Conservation (phyloP, 2,329 filamentous ascomycete genomes). For the Fusarium sp. region DNA sequence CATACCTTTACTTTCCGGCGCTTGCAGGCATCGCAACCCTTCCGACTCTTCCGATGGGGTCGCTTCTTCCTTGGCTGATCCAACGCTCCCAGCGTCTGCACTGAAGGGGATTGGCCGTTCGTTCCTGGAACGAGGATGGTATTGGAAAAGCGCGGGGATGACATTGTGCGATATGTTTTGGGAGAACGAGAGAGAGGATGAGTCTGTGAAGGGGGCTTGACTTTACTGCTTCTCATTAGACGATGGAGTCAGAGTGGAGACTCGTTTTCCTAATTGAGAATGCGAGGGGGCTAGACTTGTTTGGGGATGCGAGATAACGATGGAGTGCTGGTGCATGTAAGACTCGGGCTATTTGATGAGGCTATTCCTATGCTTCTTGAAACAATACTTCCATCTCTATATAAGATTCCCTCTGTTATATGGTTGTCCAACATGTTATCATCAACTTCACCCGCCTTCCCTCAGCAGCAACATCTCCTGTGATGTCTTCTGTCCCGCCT, state of each 20-base stretch:
- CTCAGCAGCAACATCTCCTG: not conserved
- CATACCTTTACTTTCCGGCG: not conserved
- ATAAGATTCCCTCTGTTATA: not conserved
- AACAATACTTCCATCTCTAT: not conserved
- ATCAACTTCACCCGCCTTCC: no score
- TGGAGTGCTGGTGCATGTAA: not conserved
- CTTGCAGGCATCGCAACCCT: not conserved
- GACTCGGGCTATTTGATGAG: not conserved
- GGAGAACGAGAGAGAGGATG: not conserved
- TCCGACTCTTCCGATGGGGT: not conserved
- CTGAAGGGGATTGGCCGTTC: fast-evolving
- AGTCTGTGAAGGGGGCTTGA: not conserved
- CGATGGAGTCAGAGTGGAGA: not conserved
- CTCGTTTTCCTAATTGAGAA: not conserved
- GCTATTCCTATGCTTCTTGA: not conserved
- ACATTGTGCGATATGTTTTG: not conserved
- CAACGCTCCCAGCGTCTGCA: not conserved
- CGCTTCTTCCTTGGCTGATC: not conserved
- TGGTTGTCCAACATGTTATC: no score
- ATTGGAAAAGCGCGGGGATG: not conserved
- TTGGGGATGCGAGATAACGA: not conserved
- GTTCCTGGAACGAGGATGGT: not conserved
- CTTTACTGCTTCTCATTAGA: not conserved
- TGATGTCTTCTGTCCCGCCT: fast-evolving
- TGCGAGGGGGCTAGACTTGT: not conserved